Evolutionary conservation across 2,329 filamentous ascomycete species (phyloP), one percentile per base, ranked within the genome.

Genomic region (Chalaropsis ovoidea): DNA sequence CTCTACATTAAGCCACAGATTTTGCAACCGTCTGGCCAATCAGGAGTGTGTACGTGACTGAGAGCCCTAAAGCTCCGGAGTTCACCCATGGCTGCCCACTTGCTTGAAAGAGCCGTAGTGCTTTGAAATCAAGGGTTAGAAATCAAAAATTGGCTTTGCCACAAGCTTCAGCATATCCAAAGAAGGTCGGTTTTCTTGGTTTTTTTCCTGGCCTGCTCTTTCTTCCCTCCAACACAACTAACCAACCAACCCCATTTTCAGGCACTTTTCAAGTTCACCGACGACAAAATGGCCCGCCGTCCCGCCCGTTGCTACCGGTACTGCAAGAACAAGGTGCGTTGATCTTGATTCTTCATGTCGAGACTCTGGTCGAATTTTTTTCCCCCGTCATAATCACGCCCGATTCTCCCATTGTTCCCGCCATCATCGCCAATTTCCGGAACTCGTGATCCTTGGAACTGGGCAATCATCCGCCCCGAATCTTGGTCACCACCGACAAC

Each of bases 261-360:
- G 66, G 66, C 66, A 65, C 63, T 67, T 67, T 43, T 61, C 68
- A 66, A 69, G 69, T 73, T 71, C 75, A 67, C 63, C 66, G 66
- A 65, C 81, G 85, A 87, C 87, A 92, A 87, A 84, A 99, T 99
- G 94, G 94, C 94, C 78, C 91, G 94, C 82, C 91, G 94, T 89
- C 94, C 94, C 78, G 94, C 94, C 77, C 89, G 94, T 85, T 99
- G 94, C 85, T 99, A 96, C 87, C 88, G 94, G 78, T 99, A 99
- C 89, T 99, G 94, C 92, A 99, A 99, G 90, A 99, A 97, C 88
- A 96, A 96, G 91, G 91, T 95, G 78, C 81, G 88, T 80, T 70
- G 62, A 63, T 68, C 66, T 66, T 68, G 61, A 52, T 61, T 39
- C 35, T 27, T 47, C 1, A 43, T 67, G 31, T 65, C n/a, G 24